Percentiles rank a stretch among this genome's conserved stretches.
These are phyloP conservation scores for Paraphaeosphaeria sporulosa DNA, from an alignment of 2,329 filamentous ascomycete species.

Conservation along the genomic window DNA sequence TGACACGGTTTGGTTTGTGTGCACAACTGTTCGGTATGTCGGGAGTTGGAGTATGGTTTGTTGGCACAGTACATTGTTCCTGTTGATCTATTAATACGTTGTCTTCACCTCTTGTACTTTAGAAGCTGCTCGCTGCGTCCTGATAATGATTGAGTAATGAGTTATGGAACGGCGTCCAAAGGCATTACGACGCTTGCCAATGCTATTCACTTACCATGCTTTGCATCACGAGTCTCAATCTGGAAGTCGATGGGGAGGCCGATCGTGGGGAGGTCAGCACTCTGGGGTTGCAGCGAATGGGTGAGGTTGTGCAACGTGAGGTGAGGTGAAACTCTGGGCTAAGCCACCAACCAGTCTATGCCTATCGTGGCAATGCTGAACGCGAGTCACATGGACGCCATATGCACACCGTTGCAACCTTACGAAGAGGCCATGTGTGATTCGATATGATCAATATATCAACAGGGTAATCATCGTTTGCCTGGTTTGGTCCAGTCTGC, in stretches of 20 bases:
- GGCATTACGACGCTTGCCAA: conserved; percentile 4
- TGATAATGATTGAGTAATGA: conserved; percentile 36
- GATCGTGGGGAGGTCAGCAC: conserved; percentile 21
- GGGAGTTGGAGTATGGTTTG: conserved; percentile 20
- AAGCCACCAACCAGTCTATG: background rate
- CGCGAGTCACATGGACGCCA: background rate
- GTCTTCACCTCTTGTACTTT: conserved; percentile 33
- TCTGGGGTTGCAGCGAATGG: conserved; percentile 24
- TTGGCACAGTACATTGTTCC: conserved; percentile 18
- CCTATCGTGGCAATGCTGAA: background rate
- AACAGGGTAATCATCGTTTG: background rate
- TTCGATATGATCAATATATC: background rate
- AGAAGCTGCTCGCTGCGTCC: conserved; percentile 24
- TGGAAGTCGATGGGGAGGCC: conserved; percentile 20
- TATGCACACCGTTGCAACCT: conserved; percentile 1
- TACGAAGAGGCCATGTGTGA: background rate
- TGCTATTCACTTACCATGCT: no score
- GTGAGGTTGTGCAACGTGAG: conserved; percentile 21
- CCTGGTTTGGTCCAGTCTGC: background rate
- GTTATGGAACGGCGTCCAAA: conserved; percentile 7
- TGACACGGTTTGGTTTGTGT: conserved; percentile 6
- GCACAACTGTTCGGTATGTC: conserved; percentile 9
- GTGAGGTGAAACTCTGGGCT: conserved; percentile 19
- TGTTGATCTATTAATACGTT: conserved; percentile 26
- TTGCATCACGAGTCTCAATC: background rate